phyloP scores from a whole-genome alignment of 148 eudicot species.

The Selenicereus undatus region DNA sequence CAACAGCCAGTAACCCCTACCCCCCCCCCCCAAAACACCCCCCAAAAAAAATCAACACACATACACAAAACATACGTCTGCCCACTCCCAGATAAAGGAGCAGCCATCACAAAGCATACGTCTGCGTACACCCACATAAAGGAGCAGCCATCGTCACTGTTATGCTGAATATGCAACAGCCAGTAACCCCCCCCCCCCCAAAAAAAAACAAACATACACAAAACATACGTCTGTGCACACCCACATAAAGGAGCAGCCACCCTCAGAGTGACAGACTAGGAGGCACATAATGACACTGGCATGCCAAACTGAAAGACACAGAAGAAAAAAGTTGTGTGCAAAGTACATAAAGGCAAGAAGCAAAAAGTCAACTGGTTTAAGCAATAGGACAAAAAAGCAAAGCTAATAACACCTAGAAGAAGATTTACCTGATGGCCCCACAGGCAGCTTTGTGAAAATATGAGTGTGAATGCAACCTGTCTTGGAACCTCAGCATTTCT shows the following conservation, averaged over 20 bases:
- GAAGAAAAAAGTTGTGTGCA: neutral
- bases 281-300: neutral
- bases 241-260: neutral
- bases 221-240: neutral
- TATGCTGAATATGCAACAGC: no score
- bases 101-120: no score
- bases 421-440: slow-evolving; percentile 77
- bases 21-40: no score
- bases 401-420: neutral
- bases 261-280: neutral
- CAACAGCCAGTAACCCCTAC: no score
- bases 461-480: slow-evolving; percentile 85
- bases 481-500: slow-evolving; percentile 94
- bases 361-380: neutral
- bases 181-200: no score
- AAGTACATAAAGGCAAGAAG: neutral
- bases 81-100: no score
- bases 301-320: neutral
- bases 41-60: no score
- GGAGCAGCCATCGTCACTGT: neutral
- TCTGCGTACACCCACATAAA: no score
- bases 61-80: no score
- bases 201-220: no score
- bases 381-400: neutral
- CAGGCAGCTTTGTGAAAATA: slow-evolving; percentile 94